Base-by-base conservation (phyloP, 352 stramenopile species). In the Aphanomyces stellatus region DNA sequence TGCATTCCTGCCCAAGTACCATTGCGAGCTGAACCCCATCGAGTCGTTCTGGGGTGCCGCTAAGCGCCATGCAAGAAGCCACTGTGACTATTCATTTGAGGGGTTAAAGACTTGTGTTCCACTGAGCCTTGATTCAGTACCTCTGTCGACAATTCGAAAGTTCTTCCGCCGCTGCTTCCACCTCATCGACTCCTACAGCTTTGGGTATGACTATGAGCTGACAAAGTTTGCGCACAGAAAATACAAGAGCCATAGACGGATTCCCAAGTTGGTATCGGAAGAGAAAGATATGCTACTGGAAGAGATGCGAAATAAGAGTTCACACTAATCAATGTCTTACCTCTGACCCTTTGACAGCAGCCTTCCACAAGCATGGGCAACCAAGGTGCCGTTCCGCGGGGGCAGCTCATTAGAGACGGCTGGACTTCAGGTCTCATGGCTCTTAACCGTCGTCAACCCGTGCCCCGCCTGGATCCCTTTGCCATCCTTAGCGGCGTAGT, bases 1-100 rank as follows among this genome's bases (percentile, higher is more conserved):
- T 22, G 3, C 30, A 2, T 63, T 63, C 22, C 28, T 63, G 17
- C 55, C 55, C n/a, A 63, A 63, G 37, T 63, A 48, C 33, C 55
- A 63, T 30, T 63, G 55, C 55, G 55, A 63, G 34, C 27, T 63
- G 15, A 63, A 63, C 25, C 34, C 34, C 17, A 63, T 63, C 25
- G 55, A 63, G 24, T 34, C 34, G 27, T 63, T 31, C 55, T 63
- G 55, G 55, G 55, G 55, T 7, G 55, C 55, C 8, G 28, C 27
- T 6, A 63, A 63, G 55, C 34, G 34, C 17, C 27, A 63, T 43
- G n/a, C 13, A 8, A 30, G 55, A 17, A 11, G 17, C 3, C 31
- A 63, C 22, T 63, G 55, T 22, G 37, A 63, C 33, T 63, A 63
- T 22, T 63, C 55, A 10, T 63, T 28, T 3, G 25, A 57, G 4